Evolutionary conservation across 371 early-diverging fungal species (phyloP), one percentile per base, ranked within the genome.

Genomic region (Homolaphlyctis polyrhiza): DNA sequence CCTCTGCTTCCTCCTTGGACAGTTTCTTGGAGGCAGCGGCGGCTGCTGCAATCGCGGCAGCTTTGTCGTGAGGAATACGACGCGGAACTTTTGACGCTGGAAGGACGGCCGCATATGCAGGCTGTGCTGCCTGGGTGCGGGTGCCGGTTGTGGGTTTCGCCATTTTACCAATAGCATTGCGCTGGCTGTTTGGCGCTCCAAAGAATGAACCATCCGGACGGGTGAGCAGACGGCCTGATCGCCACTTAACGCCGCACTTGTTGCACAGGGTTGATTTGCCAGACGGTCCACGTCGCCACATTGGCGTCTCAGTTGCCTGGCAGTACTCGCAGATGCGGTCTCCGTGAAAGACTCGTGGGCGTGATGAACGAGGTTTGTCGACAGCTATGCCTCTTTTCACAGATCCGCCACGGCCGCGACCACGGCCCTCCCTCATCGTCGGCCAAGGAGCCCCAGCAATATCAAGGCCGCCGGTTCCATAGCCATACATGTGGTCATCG

Each of bases 231-330:
- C 39, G 39, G 39, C 39, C 39, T 18, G 39, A 39, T 18, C 39
- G 39, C 89, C 93, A 92, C 71, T 95, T 94, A 14, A 96, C 90
- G 29, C 95, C 94, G 69, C 95, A 95, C 0, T 92, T 91, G 76
- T 94, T 95, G 76, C 95, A 94, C 25, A 95, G 81, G 5, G 92
- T 87, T 16, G 89, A 87, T 52, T 89, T 85, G 28, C 94, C 94
- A 49, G 85, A 82, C 0, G 92, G 92, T 0, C 94, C 93, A 58
- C 92, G 80, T 30, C 95, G 84, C 97, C 97, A 96, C 80, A 91
- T 91, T 18, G 97, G 95, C 0, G 95, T 95, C 8, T 84, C 82
- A 47, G 87, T 90, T 28, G 89, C 88, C 11, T 83, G 82, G 73
- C 97, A 96, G 75, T 91, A 55, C 33, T 66, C 62, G 63, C 76